Percentiles rank a stretch among this genome's conserved stretches.
Evolutionary conservation across 108 stramenopile genomes (phyloP).

Genomic region (Fragilariopsis cylindrus): DNA sequence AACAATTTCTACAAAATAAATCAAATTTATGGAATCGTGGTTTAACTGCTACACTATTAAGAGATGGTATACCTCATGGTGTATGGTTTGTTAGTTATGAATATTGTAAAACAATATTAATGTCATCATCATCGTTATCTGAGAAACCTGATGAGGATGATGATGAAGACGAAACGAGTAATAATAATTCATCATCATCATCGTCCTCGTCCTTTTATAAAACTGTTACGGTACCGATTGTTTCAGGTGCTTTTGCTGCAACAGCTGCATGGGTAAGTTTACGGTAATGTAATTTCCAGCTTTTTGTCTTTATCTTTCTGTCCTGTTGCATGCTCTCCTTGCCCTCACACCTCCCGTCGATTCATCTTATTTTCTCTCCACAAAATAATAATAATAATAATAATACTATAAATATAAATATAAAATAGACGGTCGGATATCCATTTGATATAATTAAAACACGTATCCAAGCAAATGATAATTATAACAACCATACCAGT

Average conservation of each 20-base stretch:
- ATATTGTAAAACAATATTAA: constrained; percentile 15
- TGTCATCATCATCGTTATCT: background rate
- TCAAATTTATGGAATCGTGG: constrained; percentile 50
- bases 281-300: background rate
- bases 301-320: background rate
- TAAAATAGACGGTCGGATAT: constrained; percentile 66
- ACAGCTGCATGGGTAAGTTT: constrained; percentile 70
- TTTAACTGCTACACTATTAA: constrained; percentile 68
- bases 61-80: constrained; percentile 85
- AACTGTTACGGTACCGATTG: constrained; percentile 53
- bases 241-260: constrained; percentile 78
- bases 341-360: background rate
- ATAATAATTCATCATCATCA: background rate
- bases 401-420: too few species aligned
- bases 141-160: background rate
- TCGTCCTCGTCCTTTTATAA: constrained; percentile 52
- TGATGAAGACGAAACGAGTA: background rate
- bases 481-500: background rate
- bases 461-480: constrained; percentile 53
- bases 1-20: constrained; percentile 1
- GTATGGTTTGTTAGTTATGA: constrained; percentile 65
- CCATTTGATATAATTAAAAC: constrained; percentile 87
- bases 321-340: background rate
- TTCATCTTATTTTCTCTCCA: background rate
- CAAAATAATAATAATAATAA: background rate